phyloP scores from a whole-genome alignment of 352 stramenopile genomes.

The Aphanomyces astaci region DNA sequence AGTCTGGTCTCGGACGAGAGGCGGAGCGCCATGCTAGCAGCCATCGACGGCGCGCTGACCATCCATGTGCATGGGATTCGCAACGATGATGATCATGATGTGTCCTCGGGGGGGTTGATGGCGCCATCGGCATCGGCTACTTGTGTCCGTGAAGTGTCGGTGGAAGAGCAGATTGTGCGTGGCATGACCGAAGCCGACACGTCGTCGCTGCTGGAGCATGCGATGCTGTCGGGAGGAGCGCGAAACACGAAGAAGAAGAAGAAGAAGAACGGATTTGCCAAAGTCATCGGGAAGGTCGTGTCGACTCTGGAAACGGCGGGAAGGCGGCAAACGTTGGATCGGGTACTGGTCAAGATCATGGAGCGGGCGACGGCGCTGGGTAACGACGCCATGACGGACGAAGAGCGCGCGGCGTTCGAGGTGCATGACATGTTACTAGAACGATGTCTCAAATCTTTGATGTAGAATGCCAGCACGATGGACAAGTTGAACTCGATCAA shows the following conservation, averaged over 20 bases:
- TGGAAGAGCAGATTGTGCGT: conserved; percentile 17
- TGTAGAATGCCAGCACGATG: background rate
- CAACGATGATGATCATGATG: no score
- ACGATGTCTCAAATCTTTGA: background rate
- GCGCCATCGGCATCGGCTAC: background rate
- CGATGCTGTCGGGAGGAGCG: background rate
- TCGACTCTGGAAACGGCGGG: conserved; percentile 2
- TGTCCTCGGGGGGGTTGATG: no score
- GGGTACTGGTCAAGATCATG: background rate
- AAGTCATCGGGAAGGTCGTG: background rate
- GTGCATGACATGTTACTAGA: no score
- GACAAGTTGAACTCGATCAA: conserved; percentile 1
- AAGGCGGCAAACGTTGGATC: background rate
- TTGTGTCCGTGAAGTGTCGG: background rate
- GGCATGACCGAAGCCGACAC: conserved; percentile 1
- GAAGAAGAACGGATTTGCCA: background rate
- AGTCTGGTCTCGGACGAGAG: background rate
- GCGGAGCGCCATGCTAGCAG: background rate
- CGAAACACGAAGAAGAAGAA: no score
- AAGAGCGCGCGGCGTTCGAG: background rate
- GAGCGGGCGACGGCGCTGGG: background rate
- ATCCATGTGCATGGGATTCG: background rate
- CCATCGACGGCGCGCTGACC: background rate
- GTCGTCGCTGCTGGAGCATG: background rate
- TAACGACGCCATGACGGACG: background rate